Evolutionary conservation across 1,284 basidiomycete species (phyloP).

Genomic region (Ganoderma leucocontextum): DNA sequence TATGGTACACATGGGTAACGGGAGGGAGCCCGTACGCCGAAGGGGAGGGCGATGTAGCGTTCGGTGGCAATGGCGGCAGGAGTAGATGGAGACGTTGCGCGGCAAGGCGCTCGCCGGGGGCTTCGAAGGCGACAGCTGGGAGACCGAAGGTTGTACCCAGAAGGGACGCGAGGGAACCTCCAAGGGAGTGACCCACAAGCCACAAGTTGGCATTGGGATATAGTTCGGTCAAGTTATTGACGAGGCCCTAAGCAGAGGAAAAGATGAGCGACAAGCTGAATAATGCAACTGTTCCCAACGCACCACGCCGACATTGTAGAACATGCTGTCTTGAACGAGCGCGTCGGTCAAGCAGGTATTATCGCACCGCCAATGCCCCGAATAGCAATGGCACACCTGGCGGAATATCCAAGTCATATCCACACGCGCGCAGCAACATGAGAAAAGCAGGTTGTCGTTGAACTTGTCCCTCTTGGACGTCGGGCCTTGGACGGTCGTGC

Average conservation of each 20-base stretch:
- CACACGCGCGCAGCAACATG: slow-evolving; percentile 96
- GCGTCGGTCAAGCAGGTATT: slow-evolving; percentile 86
- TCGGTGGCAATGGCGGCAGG: slow-evolving; percentile 55
- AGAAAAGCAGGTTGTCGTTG: slow-evolving; percentile 97
- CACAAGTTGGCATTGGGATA: slow-evolving; percentile 92
- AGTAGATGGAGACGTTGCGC: slow-evolving; percentile 89
- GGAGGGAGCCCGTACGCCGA: slow-evolving; percentile 43
- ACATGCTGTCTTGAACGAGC: slow-evolving; percentile 89
- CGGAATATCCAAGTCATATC: slow-evolving; percentile 85
- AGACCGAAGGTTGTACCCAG: slow-evolving; percentile 94
- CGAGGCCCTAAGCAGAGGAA: slow-evolving; percentile 61
- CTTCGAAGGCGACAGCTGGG: slow-evolving; percentile 92
- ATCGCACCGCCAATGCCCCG: slow-evolving; percentile 78
- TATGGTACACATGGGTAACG: slow-evolving; percentile 83
- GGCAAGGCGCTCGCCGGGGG: slow-evolving; percentile 91
- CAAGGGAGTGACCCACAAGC: slow-evolving; percentile 91
- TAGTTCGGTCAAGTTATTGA: slow-evolving; percentile 82
- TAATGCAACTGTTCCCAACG: slow-evolving; percentile 39
- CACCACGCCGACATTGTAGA: slow-evolving; percentile 86
- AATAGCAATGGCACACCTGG: slow-evolving; percentile 93
- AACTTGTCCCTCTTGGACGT: slow-evolving; percentile 94
- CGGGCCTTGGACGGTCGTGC: slow-evolving; percentile 85
- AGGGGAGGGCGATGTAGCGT: slow-evolving; percentile 53
- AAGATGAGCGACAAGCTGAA: neutral
- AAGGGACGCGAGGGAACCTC: slow-evolving; percentile 88